Evolutionary conservation across 345 rosid genomes (phyloP), one percentile per base, ranked within the genome.

Genomic region (Luvunga scandens): DNA sequence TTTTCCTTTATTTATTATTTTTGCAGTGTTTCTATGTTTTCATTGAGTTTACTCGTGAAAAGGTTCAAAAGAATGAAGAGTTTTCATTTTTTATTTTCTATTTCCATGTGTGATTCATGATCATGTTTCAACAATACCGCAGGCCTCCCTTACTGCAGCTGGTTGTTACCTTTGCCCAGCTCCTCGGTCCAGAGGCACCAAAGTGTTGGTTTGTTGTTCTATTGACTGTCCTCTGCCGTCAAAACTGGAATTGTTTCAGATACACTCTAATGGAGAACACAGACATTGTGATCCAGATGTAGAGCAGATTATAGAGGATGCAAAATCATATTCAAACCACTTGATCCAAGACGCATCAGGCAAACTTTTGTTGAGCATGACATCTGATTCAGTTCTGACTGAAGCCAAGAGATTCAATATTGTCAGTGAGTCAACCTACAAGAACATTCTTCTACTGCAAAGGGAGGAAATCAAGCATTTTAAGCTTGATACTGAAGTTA

Each of bases 151-250:
- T 74, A 90, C 99, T 48, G 99, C 91, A 63, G 92, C 97, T 82
- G 99, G 98, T 77, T 95, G 99, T 83, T 91, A 90, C 84, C 91
- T 95, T 81, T 90, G 92, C 83, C 97, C 99, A 2, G 93, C 90
- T 86, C 96, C 97, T 31, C 87, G 93, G 59, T 92, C 98, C 12
- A 93, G 83, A 84, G 99, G 99, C 77, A 81, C 95, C 65, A 85
- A 95, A 86, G 71, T 87, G 60, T 74, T 93, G 67, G 91, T 95
- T 73, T 92, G 96, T 72, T 93, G 91, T 88, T 93, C 95, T 65
- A 88, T 85, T 75, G 74, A 87, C 76, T 83, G 90, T 77, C 89
- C 95, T 45, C 36, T 84, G 86, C 93, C 90, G 62, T 87, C 88
- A 2, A 89, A 87, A 77, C 77, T 79, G 42, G 88, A 92, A 75